phyloP scores from a whole-genome alignment of 163 green algal species.

The Coccomyxa subellipsoidea region DNA sequence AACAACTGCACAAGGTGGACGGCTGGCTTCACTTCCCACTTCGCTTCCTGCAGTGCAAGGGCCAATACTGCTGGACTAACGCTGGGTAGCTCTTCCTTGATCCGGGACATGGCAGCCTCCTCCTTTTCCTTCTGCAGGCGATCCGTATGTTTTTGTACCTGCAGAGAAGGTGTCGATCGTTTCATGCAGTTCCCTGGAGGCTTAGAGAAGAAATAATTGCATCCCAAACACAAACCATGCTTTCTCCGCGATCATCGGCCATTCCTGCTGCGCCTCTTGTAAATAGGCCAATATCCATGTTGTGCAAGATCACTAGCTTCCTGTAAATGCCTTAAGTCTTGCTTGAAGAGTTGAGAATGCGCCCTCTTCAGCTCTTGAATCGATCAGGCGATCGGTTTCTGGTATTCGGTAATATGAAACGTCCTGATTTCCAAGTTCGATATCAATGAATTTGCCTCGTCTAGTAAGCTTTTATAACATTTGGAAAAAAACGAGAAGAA shows the following conservation, averaged over 20 bases:
- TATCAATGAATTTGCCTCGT: no score
- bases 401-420: no score
- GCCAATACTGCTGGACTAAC: conserved; percentile 27
- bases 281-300: background rate
- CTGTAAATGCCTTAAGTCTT: background rate
- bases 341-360: no score
- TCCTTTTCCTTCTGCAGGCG: conserved; percentile 69
- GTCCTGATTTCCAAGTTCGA: no score
- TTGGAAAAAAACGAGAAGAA: no score
- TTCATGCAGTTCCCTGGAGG: background rate
- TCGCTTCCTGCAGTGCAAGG: conserved; percentile 59
- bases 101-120: conserved; percentile 45
- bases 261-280: background rate
- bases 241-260: conserved; percentile 4
- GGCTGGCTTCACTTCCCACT: conserved; percentile 66
- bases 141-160: conserved; percentile 66
- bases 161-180: conserved; percentile 10
- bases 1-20: conserved; percentile 12
- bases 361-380: background rate
- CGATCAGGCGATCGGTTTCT: no score
- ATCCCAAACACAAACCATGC: background rate
- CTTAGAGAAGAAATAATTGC: background rate
- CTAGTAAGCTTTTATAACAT: no score
- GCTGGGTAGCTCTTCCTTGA: conserved; percentile 2
- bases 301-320: background rate